Conservation (phyloP, 257 asterid genomes). For the Salvia hispanica region DNA sequence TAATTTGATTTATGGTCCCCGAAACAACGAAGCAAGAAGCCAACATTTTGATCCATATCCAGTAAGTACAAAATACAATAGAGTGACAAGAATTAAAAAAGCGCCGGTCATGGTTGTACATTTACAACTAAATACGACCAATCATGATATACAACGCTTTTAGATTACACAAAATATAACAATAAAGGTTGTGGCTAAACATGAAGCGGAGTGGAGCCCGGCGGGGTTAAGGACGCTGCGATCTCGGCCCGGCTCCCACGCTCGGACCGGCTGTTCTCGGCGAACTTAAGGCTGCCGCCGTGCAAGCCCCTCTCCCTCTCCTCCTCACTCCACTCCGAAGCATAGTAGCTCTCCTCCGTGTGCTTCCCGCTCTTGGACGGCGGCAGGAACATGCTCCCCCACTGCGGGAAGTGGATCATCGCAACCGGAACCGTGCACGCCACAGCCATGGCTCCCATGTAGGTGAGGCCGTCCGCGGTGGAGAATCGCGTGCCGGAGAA, state of each 20-base stretch:
- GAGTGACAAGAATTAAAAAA: too few relatives aligned
- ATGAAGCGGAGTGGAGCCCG: constrained; percentile 9
- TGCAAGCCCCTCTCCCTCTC: constrained; percentile 53
- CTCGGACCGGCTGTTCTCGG: constrained; percentile 60
- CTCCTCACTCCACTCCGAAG: constrained; percentile 43
- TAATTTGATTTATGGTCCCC: too few relatives aligned
- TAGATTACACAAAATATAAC: too few relatives aligned
- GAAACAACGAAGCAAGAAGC: too few relatives aligned
- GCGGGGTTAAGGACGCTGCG: constrained; percentile 29
- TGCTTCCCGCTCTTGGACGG: constrained; percentile 27
- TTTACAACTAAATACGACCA: not conserved
- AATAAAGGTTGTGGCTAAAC: not conserved
- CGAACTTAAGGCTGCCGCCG: constrained; percentile 55
- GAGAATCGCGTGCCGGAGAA: constrained; percentile 48
- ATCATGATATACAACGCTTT: not conserved
- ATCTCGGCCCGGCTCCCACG: constrained; percentile 42
- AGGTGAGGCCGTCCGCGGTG: constrained; percentile 42
- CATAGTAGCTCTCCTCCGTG: constrained; percentile 44
- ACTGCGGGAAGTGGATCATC: constrained; percentile 50
- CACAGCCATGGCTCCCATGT: constrained; percentile 49
- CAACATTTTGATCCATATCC: too few relatives aligned
- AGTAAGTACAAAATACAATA: too few relatives aligned
- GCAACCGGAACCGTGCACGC: constrained; percentile 47
- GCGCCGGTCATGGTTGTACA: not conserved
- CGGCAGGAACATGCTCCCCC: constrained; percentile 57